Conservation (phyloP, 2,329 filamentous ascomycete genomes). For the Didymella pomorum region DNA sequence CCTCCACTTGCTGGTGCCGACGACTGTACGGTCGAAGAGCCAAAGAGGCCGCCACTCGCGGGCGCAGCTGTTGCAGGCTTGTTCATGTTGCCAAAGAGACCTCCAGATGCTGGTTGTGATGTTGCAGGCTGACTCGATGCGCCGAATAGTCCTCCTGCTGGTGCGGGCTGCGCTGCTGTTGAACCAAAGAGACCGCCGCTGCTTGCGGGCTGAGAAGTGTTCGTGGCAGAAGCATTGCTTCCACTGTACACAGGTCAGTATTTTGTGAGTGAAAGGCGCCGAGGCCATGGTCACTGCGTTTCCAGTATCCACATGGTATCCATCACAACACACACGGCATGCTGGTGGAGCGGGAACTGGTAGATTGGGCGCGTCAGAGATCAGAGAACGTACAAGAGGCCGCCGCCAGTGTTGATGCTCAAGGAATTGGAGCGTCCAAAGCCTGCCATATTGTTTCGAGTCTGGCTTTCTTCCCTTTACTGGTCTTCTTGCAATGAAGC, state of each 20-base stretch:
- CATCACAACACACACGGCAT: constrained; percentile 1
- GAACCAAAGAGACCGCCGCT: constrained; percentile 49
- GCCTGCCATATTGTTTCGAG: constrained; percentile 46
- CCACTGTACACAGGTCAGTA: constrained; percentile 42
- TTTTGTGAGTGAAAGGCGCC: constrained; percentile 11
- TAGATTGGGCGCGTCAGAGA: not conserved
- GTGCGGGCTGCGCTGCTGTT: constrained; percentile 36
- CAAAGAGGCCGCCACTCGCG: constrained; percentile 47
- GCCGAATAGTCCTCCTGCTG: constrained; percentile 39
- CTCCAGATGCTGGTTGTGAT: constrained; percentile 35
- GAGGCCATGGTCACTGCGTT: constrained; percentile 15
- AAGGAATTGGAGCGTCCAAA: constrained; percentile 60
- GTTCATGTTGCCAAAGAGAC: constrained; percentile 50
- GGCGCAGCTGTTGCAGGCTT: constrained; percentile 41
- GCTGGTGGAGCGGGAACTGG: not conserved
- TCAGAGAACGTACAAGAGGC: constrained; percentile 55
- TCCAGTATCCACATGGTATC: constrained; percentile 9
- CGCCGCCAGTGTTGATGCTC: constrained; percentile 63
- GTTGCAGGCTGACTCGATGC: constrained; percentile 22
- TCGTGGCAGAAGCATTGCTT: constrained; percentile 36
- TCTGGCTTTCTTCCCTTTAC: not conserved
- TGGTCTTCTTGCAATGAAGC: not conserved
- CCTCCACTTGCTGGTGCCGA: constrained; percentile 38
- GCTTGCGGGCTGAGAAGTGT: constrained; percentile 32
- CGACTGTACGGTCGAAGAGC: constrained; percentile 40